phyloP scores from a whole-genome alignment of 495 filamentous ascomycete genomes.

The Xylaria castorea region DNA sequence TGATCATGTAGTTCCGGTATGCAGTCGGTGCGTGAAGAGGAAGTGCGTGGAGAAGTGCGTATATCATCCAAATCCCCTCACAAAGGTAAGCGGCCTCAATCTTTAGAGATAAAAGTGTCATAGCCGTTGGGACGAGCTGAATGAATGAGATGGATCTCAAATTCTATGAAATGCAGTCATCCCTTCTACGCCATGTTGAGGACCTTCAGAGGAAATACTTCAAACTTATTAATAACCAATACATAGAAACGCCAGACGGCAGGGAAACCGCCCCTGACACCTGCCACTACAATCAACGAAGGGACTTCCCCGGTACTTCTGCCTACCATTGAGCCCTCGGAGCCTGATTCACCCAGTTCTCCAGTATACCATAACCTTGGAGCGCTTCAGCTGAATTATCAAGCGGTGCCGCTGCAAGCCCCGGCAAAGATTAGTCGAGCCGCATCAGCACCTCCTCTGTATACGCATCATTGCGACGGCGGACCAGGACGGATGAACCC shows the following conservation, averaged over 20 bases:
- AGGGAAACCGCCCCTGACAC: constrained; percentile 14
- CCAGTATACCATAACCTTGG: constrained; percentile 6
- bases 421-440: constrained; percentile 33
- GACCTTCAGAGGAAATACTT: not conserved
- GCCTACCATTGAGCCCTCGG: constrained; percentile 15
- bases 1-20: constrained; percentile 44
- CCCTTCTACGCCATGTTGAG: not conserved
- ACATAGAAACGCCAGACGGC: constrained; percentile 19
- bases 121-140: not conserved
- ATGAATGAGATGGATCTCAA: constrained; percentile 3
- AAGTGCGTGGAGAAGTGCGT: constrained; percentile 41
- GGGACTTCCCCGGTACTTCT: constrained; percentile 2
- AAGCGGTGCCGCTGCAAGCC: constrained; percentile 12
- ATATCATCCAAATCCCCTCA: constrained; percentile 44
- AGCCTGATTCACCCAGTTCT: not conserved
- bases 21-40: constrained; percentile 40
- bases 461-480: constrained; percentile 29
- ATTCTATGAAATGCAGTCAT: not conserved
- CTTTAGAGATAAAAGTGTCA: not conserved
- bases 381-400: not conserved
- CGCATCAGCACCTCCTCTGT: constrained; percentile 42
- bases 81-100: constrained; percentile 33
- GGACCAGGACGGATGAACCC: constrained; percentile 28
- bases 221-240: constrained; percentile 9
- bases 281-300: constrained; percentile 18